Evolutionary conservation across 1,284 basidiomycete species (phyloP), one percentile per base, ranked within the genome.

Genomic region (Rhodotorula glutinis): DNA sequence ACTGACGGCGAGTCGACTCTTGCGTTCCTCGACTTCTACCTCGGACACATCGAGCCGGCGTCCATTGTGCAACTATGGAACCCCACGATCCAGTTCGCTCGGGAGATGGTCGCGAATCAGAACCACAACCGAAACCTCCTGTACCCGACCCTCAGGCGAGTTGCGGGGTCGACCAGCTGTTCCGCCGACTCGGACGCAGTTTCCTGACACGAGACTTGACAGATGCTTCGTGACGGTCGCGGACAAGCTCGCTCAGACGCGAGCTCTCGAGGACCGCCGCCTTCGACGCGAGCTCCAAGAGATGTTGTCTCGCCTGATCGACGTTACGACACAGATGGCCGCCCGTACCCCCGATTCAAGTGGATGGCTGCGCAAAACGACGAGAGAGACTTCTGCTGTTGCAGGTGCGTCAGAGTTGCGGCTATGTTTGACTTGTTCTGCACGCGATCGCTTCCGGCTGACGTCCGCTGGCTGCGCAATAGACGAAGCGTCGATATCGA

Each of bases 221-320:
- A 92, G 91, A 72, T 92, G 91, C 78, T 81, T 96, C 44, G 88
- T 87, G 4, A 83, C 88, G 2, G 78, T 97, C 23, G 88, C 88
- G 0, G 87, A 91, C 69, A 95, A 92, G 77, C 83, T 98, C 21
- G 86, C 89, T 3, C 89, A 91, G 75, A 94, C 92, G 0, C 87
- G 88, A 5, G 90, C 91, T 0, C 83, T 95, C 77, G 95, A 98
- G 67, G 95, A 98, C 78, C 85, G 87, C 25, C 84, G 90, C 27
- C 81, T 93, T 62, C 85, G 90, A n/a, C 89, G 92, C 75, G 95
- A 98, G 68, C 81, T 98, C 23, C 92, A 95, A 82, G 88, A 98
- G 67, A 87, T 85, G 0, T 94, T 90, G 75, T 84, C 86, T 51
- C 94, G 91, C 78, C 83, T 98, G 0, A 82, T 93, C 14, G 96